Evolutionary conservation across 2,329 filamentous ascomycete species (phyloP), one percentile per base, ranked within the genome.

Genomic region (Fusarium siculi): DNA sequence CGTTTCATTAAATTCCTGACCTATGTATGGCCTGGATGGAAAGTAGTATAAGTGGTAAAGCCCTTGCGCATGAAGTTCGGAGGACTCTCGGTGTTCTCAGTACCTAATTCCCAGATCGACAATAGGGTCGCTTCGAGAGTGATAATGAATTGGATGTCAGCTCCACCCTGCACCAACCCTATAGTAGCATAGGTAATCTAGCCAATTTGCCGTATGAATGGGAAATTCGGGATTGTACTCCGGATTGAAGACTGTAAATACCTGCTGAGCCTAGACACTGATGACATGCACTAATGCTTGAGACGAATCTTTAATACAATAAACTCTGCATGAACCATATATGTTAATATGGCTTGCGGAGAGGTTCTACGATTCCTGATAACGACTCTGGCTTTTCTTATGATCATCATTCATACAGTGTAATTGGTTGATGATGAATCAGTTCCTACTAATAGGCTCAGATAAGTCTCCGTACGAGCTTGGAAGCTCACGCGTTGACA

Each of bases 81-180:
- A 49, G 61, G 34, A 63, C 50, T 55, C 46, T 75, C 72, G 73
- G 73, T 19, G n/a, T 72, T 39, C 32, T 49, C 25, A 39, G 28
- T 39, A 28, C 11, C 42, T 23, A 42, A 62, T 19, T 34, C 25
- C 16, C 49, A 59, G 39, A 64, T 63, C 30, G 32, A 55, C 68
- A 36, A 69, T 58, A 54, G 49, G 43, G 39, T 59, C 47, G 59
- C 49, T 60, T 72, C 30, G 25, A 65, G 25, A 43, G 58, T 25
- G 28, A 40, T 14, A 32, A 43, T 39, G 25, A 21, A 55, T 42
- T 50, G 37, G 44, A 39, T 37, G 64, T 7, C 39, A 56, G 52
- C 40, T 69, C 64, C 54, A 68, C 69, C 36, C 37, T 34, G 32
- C 42, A 30, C 32, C 28, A 54, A 44, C 28, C 34, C 28, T 43